A percentile compares a stretch with the other conserved stretches of the same genome.
Evolutionary conservation across 2,329 filamentous ascomycete genomes (phyloP).

Genomic region (Rhynchosporium graminicola): DNA sequence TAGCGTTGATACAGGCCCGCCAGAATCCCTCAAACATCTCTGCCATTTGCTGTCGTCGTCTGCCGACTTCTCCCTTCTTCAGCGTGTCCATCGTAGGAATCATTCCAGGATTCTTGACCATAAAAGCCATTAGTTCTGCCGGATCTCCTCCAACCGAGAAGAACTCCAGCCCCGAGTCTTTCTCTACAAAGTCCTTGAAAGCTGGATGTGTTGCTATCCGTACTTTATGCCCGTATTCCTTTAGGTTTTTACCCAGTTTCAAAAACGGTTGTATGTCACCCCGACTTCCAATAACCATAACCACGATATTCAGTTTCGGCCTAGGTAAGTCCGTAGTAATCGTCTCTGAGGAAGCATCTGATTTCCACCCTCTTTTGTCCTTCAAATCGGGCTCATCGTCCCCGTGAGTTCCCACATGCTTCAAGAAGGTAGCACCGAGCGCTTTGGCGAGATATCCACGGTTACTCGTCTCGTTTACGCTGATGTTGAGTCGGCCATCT

Average conservation of each 20-base stretch:
- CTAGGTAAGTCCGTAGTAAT: slow-evolving; percentile 28
- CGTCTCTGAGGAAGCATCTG: slow-evolving; percentile 25
- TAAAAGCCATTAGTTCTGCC: slow-evolving; percentile 81
- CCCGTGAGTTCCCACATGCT: slow-evolving; percentile 47
- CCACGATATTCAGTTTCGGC: slow-evolving; percentile 67
- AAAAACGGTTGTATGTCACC: slow-evolving; percentile 83
- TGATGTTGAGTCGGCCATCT: slow-evolving; percentile 72
- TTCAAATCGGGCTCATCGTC: background rate
- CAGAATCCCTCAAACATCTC: slow-evolving; percentile 85
- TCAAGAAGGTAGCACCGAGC: slow-evolving; percentile 63
- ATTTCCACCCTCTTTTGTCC: slow-evolving; percentile 39
- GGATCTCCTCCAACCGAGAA: slow-evolving; percentile 80
- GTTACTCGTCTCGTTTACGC: slow-evolving; percentile 68
- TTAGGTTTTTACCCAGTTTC: slow-evolving; percentile 70
- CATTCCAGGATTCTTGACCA: slow-evolving; percentile 78
- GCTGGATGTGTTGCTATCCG: slow-evolving; percentile 77
- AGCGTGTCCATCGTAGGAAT: slow-evolving; percentile 74
- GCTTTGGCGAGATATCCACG: slow-evolving; percentile 74
- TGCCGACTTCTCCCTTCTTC: slow-evolving; percentile 70
- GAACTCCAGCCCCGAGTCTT: slow-evolving; percentile 74
- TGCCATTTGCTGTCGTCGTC: slow-evolving; percentile 68
- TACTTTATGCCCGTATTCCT: slow-evolving; percentile 73
- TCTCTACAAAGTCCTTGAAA: slow-evolving; percentile 74
- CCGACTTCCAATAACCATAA: slow-evolving; percentile 80
- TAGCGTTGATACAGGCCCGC: slow-evolving; percentile 73